Conservation (phyloP, 2,329 filamentous ascomycete genomes). For the Xylaria polymorpha region DNA sequence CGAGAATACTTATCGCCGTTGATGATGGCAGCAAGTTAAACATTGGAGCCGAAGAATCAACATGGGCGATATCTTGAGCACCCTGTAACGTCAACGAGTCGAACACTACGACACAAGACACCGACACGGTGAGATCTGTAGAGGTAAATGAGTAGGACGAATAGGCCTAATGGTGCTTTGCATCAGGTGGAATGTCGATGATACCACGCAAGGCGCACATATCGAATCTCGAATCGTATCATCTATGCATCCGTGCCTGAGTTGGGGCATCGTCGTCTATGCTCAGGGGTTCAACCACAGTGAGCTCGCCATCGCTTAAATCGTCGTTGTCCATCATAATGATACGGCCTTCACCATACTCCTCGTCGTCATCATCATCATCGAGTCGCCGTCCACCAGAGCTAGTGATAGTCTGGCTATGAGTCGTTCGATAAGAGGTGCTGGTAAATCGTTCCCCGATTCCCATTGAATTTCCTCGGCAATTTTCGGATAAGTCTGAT, state of each 20-base stretch:
- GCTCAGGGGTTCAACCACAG: slow-evolving; percentile 44
- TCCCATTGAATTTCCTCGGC: slow-evolving; percentile 2
- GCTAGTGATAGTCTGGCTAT: background rate
- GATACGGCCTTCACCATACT: slow-evolving; percentile 50
- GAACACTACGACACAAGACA: background rate
- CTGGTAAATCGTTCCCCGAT: background rate
- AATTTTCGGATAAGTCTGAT: background rate
- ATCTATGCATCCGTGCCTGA: background rate
- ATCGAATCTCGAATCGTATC: background rate
- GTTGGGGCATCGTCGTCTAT: slow-evolving; percentile 23
- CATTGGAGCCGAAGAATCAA: background rate
- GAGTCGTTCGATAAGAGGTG: background rate
- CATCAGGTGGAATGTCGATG: background rate
- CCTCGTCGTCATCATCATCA: slow-evolving; percentile 48
- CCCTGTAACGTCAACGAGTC: background rate
- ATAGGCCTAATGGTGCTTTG: too few species aligned
- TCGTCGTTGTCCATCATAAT: slow-evolving; percentile 54
- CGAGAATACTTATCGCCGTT: background rate
- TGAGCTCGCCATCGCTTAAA: slow-evolving; percentile 46
- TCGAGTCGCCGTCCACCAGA: slow-evolving; percentile 9
- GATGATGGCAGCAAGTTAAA: background rate
- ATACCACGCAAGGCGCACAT: background rate
- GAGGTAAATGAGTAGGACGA: too few species aligned
- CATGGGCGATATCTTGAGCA: background rate
- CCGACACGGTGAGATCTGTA: background rate